Conservation (phyloP, 192 early-diverging fungal species). For the Fimicolochytrium jonesii region DNA sequence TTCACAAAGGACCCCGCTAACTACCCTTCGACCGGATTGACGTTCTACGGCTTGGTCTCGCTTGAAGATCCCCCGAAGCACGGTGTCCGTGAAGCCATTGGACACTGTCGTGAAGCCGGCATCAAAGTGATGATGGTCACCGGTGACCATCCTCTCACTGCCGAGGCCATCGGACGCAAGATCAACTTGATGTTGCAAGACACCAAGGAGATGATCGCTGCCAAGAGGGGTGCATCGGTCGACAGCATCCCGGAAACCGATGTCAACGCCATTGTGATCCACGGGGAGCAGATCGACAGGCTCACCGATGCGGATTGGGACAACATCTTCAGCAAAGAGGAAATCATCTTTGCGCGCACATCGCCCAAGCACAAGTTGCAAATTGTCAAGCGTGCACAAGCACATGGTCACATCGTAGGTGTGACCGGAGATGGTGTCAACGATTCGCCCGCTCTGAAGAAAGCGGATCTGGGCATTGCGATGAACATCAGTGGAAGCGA, state of each 20-base stretch:
- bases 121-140: conserved; percentile 99
- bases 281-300: conserved; percentile 81
- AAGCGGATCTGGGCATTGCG: conserved; percentile 95
- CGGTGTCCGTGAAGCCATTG: conserved; percentile 97
- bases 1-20: conserved; percentile 77
- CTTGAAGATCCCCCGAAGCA: conserved; percentile 97
- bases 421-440: conserved; percentile 98
- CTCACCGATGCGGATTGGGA: conserved; percentile 88
- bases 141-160: conserved; percentile 93
- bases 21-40: conserved; percentile 50
- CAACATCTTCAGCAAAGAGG: conserved; percentile 85
- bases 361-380: conserved; percentile 95
- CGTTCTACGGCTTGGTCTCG: conserved; percentile 59
- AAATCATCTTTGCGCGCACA: conserved; percentile 96
- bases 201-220: conserved; percentile 74
- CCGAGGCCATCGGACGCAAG: conserved; percentile 91
- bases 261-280: conserved; percentile 84
- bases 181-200: conserved; percentile 92
- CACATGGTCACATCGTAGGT: conserved; percentile 91
- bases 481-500: conserved; percentile 96
- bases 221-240: conserved; percentile 53
- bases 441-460: conserved; percentile 94
- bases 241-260: conserved; percentile 73
- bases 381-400: conserved; percentile 90
- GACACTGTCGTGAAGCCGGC: conserved; percentile 85